Base-by-base conservation (phyloP, 1,139 yeast genomes). In the Kurtzmaniella natalensis region DNA sequence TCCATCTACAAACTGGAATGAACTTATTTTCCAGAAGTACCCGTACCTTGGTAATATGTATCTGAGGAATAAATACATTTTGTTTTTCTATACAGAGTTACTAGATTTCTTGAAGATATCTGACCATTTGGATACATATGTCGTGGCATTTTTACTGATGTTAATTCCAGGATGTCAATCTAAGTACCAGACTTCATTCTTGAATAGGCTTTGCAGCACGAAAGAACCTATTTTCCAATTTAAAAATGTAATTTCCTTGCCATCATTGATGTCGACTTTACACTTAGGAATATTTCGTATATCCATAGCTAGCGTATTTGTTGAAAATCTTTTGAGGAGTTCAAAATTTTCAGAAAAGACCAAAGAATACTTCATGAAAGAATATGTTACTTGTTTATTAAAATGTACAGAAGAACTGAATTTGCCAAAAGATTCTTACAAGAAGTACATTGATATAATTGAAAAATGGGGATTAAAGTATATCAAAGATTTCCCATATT, bases 31-130 rank as follows among this genome's bases (percentile, higher is more conserved):
- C 21, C 74, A 67, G 37, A 57, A 55, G 20, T 67, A 51, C 38
- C 69, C 71, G 1, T 70, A 64, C 36, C 46, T 64, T 30, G 75
- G 75, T 3, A 65, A 65, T 39, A 39, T 53, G 0, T 48, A 50
- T 17, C 68, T 63, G 66, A 48, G 74, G 42, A 60, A 57, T 5
- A 50, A 55, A 34, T 69, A 60, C 42, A 44, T 50, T 2, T 41
- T 64, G 31, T 55, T 44, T 28, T 52, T 67, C 18, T 61, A 61
- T 40, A 36, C 44, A 10, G 55, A 54, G 26, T 47, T 64, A n/a
- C 44, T 61, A 16, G 38, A 47, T 13, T 34, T 25, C 18, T 19
- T 29, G 16, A 19, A 26, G 10, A 11, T 35, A 6, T 16, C 33
- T 7, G 28, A 32, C 4, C 29, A 32, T 23, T 17, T 35, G 11